These are phyloP conservation scores for Boletellus ananas DNA, from an alignment of 768 basidiomycete genomes.

Conservation along the genomic window DNA sequence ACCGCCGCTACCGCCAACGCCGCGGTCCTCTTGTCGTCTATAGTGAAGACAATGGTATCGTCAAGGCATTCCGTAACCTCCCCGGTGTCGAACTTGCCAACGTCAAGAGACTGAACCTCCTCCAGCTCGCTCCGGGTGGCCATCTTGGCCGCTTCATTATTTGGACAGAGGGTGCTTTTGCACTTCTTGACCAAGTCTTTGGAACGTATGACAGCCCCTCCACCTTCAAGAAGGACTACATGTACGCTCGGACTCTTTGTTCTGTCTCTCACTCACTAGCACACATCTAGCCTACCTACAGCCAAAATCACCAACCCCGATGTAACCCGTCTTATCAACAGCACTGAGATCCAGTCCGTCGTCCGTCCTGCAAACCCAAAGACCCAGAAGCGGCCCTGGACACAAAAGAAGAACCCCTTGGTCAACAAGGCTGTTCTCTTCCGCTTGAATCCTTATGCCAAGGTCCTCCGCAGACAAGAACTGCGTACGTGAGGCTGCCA, in stretches of 20 bases:
- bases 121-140: slow-evolving; percentile 99
- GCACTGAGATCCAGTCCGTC: slow-evolving; percentile 95
- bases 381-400: slow-evolving; percentile 89
- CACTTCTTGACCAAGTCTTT: slow-evolving; percentile 89
- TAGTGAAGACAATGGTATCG: slow-evolving; percentile 95
- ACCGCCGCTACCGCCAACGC: slow-evolving; percentile 94
- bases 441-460: slow-evolving; percentile 98
- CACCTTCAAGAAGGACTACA: slow-evolving; percentile 82
- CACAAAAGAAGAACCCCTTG: slow-evolving; percentile 99
- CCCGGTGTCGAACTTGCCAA: slow-evolving; percentile 98
- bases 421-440: slow-evolving; percentile 91
- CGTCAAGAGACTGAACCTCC: slow-evolving; percentile 91
- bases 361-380: slow-evolving; percentile 86
- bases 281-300: slow-evolving; percentile 66
- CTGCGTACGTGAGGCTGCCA: slow-evolving; percentile 56
- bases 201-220: slow-evolving; percentile 93
- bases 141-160: slow-evolving; percentile 99
- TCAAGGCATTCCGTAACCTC: slow-evolving; percentile 97
- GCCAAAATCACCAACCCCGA: slow-evolving; percentile 98
- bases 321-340: slow-evolving; percentile 96
- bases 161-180: slow-evolving; percentile 97
- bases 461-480: slow-evolving; percentile 87
- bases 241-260: slow-evolving; percentile 42
- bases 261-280: not conserved
- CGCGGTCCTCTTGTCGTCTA: slow-evolving; percentile 97